phyloP scores from a whole-genome alignment of 179 eudicot genomes.

The Sideroxylon spinosum region DNA sequence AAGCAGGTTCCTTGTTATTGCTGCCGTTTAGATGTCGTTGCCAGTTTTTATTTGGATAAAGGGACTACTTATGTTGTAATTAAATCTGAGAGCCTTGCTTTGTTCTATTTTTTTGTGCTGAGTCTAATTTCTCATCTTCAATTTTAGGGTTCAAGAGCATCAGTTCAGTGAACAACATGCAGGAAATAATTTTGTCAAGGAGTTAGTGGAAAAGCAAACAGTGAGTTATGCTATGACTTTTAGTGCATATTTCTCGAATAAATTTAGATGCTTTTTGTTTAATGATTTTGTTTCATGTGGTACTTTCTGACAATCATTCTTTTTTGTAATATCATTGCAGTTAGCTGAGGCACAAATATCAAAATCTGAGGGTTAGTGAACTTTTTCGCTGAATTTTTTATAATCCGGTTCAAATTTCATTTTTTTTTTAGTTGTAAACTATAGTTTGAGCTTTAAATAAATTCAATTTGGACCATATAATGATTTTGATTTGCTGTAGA shows the following conservation, averaged over 20 bases:
- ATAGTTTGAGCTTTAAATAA: not conserved
- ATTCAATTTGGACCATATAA: not conserved
- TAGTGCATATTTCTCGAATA: not conserved
- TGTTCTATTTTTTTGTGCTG: not conserved
- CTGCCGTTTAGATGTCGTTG: not conserved
- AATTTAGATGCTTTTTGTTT: not conserved
- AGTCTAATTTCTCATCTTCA: slow-evolving; percentile 3
- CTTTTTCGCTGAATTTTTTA: not conserved
- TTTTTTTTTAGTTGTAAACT: not conserved
- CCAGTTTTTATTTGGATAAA: not conserved
- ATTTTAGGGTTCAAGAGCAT: slow-evolving; percentile 50
- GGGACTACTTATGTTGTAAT: not conserved
- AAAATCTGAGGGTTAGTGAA: slow-evolving; percentile 51
- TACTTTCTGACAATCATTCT: not conserved
- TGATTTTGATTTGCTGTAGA: not conserved
- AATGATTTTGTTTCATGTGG: slow-evolving; percentile 15
- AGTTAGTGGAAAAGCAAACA: slow-evolving; percentile 35
- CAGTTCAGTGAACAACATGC: slow-evolving; percentile 35
- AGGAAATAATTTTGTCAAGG: slow-evolving; percentile 34
- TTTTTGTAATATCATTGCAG: slow-evolving; percentile 36
- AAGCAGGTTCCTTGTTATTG: slow-evolving; percentile 41
- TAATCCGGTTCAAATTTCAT: not conserved
- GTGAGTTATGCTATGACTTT: slow-evolving; percentile 27
- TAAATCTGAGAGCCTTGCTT: not conserved
- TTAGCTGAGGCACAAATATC: slow-evolving; percentile 34